Base-by-base conservation (phyloP, 441 rosid genomes). In the Corymbia citriodora region DNA sequence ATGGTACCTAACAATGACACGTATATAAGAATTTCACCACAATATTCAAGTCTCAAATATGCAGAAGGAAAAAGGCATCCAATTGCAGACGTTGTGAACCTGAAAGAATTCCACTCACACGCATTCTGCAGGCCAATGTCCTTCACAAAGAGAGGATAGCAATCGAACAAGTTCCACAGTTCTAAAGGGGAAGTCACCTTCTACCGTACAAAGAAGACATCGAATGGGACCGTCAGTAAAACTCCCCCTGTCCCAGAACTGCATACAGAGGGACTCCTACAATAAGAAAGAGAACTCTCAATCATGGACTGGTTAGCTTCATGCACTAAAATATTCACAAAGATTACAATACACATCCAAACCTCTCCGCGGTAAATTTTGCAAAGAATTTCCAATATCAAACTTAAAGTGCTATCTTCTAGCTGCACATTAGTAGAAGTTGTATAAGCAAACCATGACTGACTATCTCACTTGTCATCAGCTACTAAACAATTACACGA, bases 91-190 rank as follows among this genome's bases (percentile, higher is more conserved):
- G 11, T 74, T 11, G 15, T 74, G 21, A 40, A 74, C 29, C 83
- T 33, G 17, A 54, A 87, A 53, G 50, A 54, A 86, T 61, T 88
- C 87, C 91, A 95, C 99, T 96, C 94, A 98, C 99, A 96, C 99
- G 70, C 99, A 98, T 94, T 97, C 98, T 61, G 99, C 95, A 59
- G 99, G 99, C 99, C 99, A 98, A 90, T 95, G 94, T 92, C 99
- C 99, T 93, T 97, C 99, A 93, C 98, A 94, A 90, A 98, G 97
- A 91, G 99, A 95, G 88, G 99, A 95, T 92, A 98, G 93, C 91
- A 98, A 94, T 89, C 96, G 97, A 92, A 97, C 91, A 88, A 97
- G 94, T 94, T 96, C 99, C 82, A 92, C 90, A 89, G 94, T 96
- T 93, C 98, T 96, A 90, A 92, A 93, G 50, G 99, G 99, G 92